Conservation (phyloP, 2,329 filamentous ascomycete species). For the Microsporum ferrugineum region DNA sequence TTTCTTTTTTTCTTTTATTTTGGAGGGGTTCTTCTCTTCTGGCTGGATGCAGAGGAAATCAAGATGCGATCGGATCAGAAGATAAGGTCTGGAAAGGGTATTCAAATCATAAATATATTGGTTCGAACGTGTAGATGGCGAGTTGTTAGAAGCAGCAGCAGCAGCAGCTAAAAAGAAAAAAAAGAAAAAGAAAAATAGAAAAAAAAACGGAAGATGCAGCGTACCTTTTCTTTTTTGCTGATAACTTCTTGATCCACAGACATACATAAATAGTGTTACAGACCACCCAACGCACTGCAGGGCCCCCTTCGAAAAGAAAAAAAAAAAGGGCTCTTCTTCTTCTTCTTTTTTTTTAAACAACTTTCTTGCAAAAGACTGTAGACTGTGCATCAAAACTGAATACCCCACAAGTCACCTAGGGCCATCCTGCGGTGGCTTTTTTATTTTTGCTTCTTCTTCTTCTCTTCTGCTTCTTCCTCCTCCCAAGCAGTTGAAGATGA, state of each 20-base stretch:
- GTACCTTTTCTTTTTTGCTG: constrained; percentile 1
- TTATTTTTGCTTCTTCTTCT: neutral
- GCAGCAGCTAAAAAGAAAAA: neutral
- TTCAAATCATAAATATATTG: neutral
- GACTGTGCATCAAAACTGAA: constrained; percentile 1
- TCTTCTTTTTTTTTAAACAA: too few relatives aligned
- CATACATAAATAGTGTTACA: constrained; percentile 2
- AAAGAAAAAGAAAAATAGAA: neutral
- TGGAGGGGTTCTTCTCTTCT: neutral
- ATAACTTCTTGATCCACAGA: neutral
- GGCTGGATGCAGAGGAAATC: neutral
- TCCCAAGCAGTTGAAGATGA: neutral
- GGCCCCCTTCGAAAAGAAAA: neutral
- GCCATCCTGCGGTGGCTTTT: neutral
- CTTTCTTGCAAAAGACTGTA: neutral
- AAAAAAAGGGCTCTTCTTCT: too few relatives aligned
- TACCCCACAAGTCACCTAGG: constrained; percentile 2
- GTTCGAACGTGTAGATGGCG: neutral
- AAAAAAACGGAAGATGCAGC: neutral
- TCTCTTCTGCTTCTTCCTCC: neutral
- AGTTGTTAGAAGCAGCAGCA: neutral
- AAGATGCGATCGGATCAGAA: neutral
- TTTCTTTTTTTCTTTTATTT: neutral
- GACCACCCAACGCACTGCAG: constrained; percentile 1
- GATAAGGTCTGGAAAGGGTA: neutral